Conservation (phyloP, 1,139 yeast species). For the Entelexis paramagnoliae region DNA sequence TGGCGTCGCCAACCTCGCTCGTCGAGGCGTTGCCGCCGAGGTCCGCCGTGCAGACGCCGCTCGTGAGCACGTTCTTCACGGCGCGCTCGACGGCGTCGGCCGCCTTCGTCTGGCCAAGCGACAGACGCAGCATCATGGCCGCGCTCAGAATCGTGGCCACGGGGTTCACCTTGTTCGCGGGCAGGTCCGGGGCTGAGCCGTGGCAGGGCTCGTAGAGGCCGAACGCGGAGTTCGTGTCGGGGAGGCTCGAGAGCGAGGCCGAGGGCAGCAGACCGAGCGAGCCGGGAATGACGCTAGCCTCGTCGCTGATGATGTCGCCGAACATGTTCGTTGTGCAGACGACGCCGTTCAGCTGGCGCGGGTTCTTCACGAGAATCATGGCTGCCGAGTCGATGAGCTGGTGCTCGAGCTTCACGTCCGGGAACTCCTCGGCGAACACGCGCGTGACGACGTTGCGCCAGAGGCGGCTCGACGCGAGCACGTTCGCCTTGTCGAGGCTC, state of each 20-base stretch:
- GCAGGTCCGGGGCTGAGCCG: slow-evolving; percentile 95
- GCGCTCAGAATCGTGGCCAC: slow-evolving; percentile 88
- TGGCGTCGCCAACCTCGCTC: slow-evolving; percentile 85
- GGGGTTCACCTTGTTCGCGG: slow-evolving; percentile 81
- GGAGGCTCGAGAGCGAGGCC: slow-evolving; percentile 90
- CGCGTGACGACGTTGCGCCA: slow-evolving; percentile 92
- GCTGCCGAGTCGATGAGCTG: slow-evolving; percentile 98
- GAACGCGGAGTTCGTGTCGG: slow-evolving; percentile 85
- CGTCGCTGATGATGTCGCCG: slow-evolving; percentile 96
- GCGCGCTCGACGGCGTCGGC: slow-evolving; percentile 88
- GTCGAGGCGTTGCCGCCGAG: slow-evolving; percentile 73
- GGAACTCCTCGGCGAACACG: slow-evolving; percentile 78
- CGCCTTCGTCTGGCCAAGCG: slow-evolving; percentile 69
- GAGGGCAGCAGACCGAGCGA: slow-evolving; percentile 91
- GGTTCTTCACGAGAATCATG: slow-evolving; percentile 86
- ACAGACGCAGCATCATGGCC: slow-evolving; percentile 92
- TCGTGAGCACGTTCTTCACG: slow-evolving; percentile 68
- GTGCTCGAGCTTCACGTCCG: slow-evolving; percentile 72
- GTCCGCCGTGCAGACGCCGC: slow-evolving; percentile 84
- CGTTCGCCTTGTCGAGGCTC: slow-evolving; percentile 96
- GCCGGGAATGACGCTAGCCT: slow-evolving; percentile 96
- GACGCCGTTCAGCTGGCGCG: slow-evolving; percentile 82
- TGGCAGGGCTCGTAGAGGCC: slow-evolving; percentile 98
- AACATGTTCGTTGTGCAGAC: slow-evolving; percentile 92
- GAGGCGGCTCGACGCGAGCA: slow-evolving; percentile 85